Evolutionary conservation across 306 rosid genomes (phyloP), one percentile per base, ranked within the genome.

Genomic region (Fragaria nilgerrensis): DNA sequence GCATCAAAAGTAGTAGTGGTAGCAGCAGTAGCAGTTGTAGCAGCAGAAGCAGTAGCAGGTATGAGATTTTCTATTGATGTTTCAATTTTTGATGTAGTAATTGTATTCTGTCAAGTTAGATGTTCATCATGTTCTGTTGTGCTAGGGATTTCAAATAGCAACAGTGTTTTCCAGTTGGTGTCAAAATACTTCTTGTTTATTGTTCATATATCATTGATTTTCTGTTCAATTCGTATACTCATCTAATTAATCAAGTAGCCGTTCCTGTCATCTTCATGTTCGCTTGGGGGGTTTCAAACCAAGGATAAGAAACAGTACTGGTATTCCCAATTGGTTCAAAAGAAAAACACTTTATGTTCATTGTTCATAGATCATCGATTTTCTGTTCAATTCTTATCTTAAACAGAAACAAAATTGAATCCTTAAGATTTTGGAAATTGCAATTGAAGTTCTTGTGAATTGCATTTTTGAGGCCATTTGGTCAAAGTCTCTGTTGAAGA

Each of bases 41-140:
- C 80, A 72, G 84, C 83, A 74, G 85, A 61, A 77, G 84, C 78
- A 84, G 59, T 22, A 79, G 86, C 87, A 92, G 98, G 97, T 91
- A 77, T 67, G 47, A 19, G 6, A 65, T 36, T 39, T 22, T 20
- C 14, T 15, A 48, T 68, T 8, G 2, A 13, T 5, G 7, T 32
- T 37, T 22, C 41, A 32, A 0, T 1, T 12, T 13, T 50, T 23
- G 4, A 22, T 59, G 5, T 29, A 22, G 32, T 50, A 1, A 27
- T 5, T 13, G 5, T 20, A 9, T 63, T 20, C 3, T 29, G 34
- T 5, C 7, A 3, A 23, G 12, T 63, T 64, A 29, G 44, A 63
- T 75, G 43, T 23, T 49, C 39, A 45, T 16, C 58, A 3, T 65
- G 45, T 65, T 65, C 70, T 65, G 70, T 62, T 62, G 8, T 15